Evolutionary conservation across 1,284 basidiomycete species (phyloP).

Genomic region (Leccinum glutinopallens): DNA sequence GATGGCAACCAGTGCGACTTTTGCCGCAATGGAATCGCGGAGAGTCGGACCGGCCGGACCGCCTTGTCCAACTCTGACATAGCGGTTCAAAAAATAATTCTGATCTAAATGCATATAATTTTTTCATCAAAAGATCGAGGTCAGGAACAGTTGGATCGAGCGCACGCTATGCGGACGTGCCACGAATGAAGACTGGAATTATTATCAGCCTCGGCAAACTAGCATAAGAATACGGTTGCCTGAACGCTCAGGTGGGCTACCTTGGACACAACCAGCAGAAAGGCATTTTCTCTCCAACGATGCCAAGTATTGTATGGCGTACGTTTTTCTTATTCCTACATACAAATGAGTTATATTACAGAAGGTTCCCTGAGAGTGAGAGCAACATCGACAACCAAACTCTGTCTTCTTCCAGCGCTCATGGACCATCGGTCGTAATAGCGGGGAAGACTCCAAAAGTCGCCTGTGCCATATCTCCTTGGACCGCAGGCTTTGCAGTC

Average conservation of each 20-base stretch:
- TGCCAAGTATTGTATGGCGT: neutral
- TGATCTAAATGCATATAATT: constrained; percentile 14
- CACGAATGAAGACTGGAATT: neutral
- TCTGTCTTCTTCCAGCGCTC: constrained; percentile 6
- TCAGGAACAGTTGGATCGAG: neutral
- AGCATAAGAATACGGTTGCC: neutral
- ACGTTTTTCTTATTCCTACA: neutral
- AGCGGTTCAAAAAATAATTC: too few species aligned
- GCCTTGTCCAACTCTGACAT: too few species aligned
- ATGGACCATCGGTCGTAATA: neutral
- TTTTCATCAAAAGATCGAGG: neutral
- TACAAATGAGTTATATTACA: neutral
- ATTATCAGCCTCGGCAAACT: neutral
- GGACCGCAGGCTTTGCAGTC: neutral
- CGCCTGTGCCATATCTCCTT: constrained; percentile 10
- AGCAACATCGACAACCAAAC: neutral
- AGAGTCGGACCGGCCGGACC: too few species aligned
- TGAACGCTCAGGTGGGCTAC: neutral
- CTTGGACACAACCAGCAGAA: neutral
- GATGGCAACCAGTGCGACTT: too few species aligned
- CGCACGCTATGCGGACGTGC: neutral
- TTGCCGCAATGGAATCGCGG: too few species aligned
- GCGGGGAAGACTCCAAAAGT: constrained; percentile 12
- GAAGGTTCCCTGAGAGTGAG: too few species aligned
- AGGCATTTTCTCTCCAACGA: neutral